Evolutionary conservation across 257 asterid genomes (phyloP).

Genomic region (Nemophila menziesii): DNA sequence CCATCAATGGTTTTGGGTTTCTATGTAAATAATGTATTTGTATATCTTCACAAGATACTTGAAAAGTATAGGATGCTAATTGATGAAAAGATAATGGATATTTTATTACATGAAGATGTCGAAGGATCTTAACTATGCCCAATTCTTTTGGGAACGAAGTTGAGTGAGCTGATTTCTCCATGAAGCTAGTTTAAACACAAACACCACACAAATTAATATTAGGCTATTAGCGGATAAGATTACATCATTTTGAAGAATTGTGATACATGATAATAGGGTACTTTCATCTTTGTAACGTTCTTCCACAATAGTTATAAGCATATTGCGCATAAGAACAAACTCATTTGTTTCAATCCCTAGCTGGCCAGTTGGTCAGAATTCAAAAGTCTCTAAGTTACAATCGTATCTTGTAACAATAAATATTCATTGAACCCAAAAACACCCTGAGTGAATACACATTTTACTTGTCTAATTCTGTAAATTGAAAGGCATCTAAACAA

Average conservation of each 20-base stretch:
- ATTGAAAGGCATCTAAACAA: conserved; percentile 20
- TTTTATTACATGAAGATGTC: background rate
- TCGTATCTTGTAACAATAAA: no score
- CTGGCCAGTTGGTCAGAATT: conserved; percentile 29
- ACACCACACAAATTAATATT: no score
- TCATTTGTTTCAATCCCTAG: conserved; percentile 42
- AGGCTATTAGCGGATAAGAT: background rate
- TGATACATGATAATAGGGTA: conserved; percentile 5
- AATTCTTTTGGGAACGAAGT: conserved; percentile 71
- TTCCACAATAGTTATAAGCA: conserved; percentile 43
- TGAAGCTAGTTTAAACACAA: conserved; percentile 39
- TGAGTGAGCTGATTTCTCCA: conserved; percentile 90
- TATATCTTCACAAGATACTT: conserved; percentile 16
- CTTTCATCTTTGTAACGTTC: conserved; percentile 52
- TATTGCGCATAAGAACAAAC: conserved; percentile 39
- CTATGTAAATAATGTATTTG: conserved; percentile 31
- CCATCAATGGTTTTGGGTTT: conserved; percentile 16
- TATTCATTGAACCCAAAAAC: no score
- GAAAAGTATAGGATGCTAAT: conserved; percentile 1
- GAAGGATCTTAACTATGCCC: conserved; percentile 31
- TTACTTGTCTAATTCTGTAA: conserved; percentile 36
- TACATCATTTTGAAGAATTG: no score
- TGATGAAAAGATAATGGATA: background rate
- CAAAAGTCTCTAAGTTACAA: conserved; percentile 1
- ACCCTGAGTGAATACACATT: no score